Evolutionary conservation across 164 flowering plant genomes (phyloP).

Genomic region (Vitis vinifera): ASM3070453v1 NC_081811.1:24917001-24917500

Average conservation of each 20-base stretch:
- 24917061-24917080: slow-evolving; percentile 1
- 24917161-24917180: no score
- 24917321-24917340: slow-evolving; percentile 1
- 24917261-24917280: no score
- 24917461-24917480: no score
- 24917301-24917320: not conserved
- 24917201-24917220: no score
- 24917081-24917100: slow-evolving; percentile 9
- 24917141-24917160: not conserved
- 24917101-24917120: not conserved
- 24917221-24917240: no score
- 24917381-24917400: slow-evolving; percentile 14
- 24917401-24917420: not conserved
- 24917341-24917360: slow-evolving; percentile 17
- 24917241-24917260: no score
- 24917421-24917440: not conserved
- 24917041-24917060: slow-evolving; percentile 18
- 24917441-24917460: not conserved
- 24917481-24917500: not conserved
- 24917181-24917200: no score
- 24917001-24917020: slow-evolving; percentile 13
- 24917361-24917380: slow-evolving; percentile 23
- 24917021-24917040: slow-evolving; percentile 25
- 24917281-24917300: not conserved
- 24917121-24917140: not conserved